Base-by-base conservation (phyloP, 306 rosid genomes). In the Adenanthera pavonina region DNA sequence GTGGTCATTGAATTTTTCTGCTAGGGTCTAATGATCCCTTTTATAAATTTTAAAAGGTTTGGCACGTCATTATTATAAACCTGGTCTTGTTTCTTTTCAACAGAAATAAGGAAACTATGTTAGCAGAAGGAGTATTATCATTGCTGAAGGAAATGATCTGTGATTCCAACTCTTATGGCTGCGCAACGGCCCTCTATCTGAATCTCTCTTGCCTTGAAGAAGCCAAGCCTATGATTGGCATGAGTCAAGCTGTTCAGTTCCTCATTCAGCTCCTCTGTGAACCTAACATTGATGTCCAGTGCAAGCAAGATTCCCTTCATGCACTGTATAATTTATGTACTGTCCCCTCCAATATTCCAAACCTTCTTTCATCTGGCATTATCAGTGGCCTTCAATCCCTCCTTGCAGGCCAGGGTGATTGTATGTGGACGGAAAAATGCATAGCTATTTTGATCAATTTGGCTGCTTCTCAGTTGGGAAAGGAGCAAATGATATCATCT, bases 31-130 rank as follows among this genome's bases (percentile, higher is more conserved):
- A 15, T 69, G 41, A 52, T 75, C 30, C 20, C 13, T 70, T 70
- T 53, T 71, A 7, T 25, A 1, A 62, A 9, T 19, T 69, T n/a
- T 19, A 40, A 57, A 74, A 10, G 51, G 10, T 60, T 74, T 38
- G 65, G 61, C 13, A 5, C 19, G 17, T 41, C 65, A 74, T 48
- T 59, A 69, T 76, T 71, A 76, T 69, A 73, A 64, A 33, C 61
- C 30, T 72, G 75, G 11, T 46, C 34, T 34, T n/a, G 35, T 52
- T 2, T 14, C 30, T 83, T 72, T 65, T 69, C 56, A 35, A 54
- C 94, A 95, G 99, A 84, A 95, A 95, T 84, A 95, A 95, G 89
- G 94, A 92, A 84, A 83, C 74, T 62, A 89, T 96, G 99, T 80
- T 96, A 68, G 89, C 87, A 3, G 90, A 84, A 20, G 97, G 98